Conservation (phyloP, 345 rosid species). For the Euclidium syriacum region DNA sequence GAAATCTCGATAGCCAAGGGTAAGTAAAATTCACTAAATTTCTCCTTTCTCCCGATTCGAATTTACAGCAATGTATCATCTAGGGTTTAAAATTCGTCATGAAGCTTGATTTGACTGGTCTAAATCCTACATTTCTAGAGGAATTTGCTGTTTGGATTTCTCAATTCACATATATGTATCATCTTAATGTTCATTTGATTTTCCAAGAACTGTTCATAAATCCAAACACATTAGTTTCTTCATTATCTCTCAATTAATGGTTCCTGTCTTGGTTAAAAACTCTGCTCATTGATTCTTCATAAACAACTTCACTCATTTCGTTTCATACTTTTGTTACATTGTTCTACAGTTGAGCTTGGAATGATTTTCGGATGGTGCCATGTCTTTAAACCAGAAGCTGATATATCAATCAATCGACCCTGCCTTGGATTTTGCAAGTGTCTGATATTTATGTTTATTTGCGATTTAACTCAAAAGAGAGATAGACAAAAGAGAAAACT, state of each 20-base stretch:
- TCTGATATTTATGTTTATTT: constrained; percentile 23
- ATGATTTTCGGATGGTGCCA: background rate
- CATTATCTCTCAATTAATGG: background rate
- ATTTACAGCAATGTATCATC: background rate
- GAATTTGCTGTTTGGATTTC: background rate
- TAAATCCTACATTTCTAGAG: background rate
- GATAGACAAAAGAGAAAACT: background rate
- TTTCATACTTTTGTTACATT: background rate
- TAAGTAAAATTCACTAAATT: background rate
- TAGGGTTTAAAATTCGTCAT: background rate
- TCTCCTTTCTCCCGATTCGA: background rate
- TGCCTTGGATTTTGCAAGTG: constrained; percentile 23
- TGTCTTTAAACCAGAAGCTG: constrained; percentile 4
- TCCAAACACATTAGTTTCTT: background rate
- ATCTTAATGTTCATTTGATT: background rate
- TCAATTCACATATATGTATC: background rate
- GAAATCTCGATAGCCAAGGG: constrained; percentile 59
- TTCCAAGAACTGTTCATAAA: background rate
- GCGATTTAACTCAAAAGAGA: background rate
- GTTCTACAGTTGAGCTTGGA: constrained; percentile 20
- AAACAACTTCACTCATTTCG: no score
- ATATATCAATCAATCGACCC: constrained; percentile 1
- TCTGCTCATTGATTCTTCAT: background rate
- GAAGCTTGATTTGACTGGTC: background rate
- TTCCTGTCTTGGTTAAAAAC: background rate